These are phyloP conservation scores for Saccharomycopsis synnaedendra DNA, from an alignment of 805 yeast species.

Conservation along the genomic window DNA sequence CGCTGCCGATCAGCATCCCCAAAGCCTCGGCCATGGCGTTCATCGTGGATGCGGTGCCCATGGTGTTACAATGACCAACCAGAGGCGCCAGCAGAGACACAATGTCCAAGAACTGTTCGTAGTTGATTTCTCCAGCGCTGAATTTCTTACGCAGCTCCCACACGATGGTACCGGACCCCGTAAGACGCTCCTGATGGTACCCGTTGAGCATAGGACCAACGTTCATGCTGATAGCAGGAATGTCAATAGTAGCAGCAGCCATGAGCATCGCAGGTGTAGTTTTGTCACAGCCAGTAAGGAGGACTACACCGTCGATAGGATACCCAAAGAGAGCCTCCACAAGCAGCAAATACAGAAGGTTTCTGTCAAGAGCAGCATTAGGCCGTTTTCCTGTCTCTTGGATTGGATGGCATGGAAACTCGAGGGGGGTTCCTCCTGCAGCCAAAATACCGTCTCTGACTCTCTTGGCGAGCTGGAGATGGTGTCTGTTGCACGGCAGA, in stretches of 20 bases:
- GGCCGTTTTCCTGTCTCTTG: conserved; percentile 21
- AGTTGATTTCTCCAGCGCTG: conserved; percentile 18
- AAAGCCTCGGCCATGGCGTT: conserved; percentile 17
- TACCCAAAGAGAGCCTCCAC: conserved; percentile 19
- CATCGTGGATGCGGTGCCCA: conserved; percentile 18
- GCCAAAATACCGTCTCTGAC: conserved; percentile 20
- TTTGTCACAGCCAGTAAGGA: conserved; percentile 31
- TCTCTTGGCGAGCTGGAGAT: conserved; percentile 18
- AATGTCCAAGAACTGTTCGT: conserved; percentile 18
- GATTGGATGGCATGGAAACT: conserved; percentile 20
- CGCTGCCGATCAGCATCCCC: conserved; percentile 16
- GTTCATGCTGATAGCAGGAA: conserved; percentile 41
- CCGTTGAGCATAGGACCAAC: conserved; percentile 31
- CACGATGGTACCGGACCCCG: conserved; percentile 20
- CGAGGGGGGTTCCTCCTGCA: conserved; percentile 19
- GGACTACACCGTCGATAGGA: conserved; percentile 19
- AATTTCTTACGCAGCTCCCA: conserved; percentile 19
- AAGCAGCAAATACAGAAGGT: conserved; percentile 18
- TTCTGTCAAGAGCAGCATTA: conserved; percentile 19
- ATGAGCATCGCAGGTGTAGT: conserved; percentile 43
- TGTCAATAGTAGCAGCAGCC: conserved; percentile 44
- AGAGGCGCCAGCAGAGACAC: conserved; percentile 18
- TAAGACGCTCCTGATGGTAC: conserved; percentile 15
- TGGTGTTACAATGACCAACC: conserved; percentile 17
- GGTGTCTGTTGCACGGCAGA: conserved; percentile 20